A percentile compares a stretch with the other conserved stretches of the same genome.
Conservation (phyloP, 371 early-diverging fungal genomes). For the Mucor velutinosus region DNA sequence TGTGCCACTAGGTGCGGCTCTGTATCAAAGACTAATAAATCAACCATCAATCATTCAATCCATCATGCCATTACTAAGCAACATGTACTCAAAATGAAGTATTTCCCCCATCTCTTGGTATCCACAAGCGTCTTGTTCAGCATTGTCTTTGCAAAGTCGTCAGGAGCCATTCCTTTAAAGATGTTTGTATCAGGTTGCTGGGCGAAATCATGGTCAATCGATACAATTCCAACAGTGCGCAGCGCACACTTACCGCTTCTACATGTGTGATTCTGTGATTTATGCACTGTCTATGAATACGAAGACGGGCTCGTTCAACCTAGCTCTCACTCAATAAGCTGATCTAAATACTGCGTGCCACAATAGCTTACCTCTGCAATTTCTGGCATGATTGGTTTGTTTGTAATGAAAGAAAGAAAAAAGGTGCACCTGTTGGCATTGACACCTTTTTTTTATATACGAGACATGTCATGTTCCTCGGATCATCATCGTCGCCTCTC, state of each 20-base stretch:
- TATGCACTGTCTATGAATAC: conserved; percentile 42
- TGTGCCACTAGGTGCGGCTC: conserved; percentile 53
- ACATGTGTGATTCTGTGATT: conserved; percentile 42
- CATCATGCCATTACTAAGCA: background rate
- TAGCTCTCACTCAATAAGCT: background rate
- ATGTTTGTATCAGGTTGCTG: conserved; percentile 34
- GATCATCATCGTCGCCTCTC: background rate
- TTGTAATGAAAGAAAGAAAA: background rate
- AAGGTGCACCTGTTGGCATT: background rate
- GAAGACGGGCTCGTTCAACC: conserved; percentile 46
- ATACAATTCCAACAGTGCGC: background rate
- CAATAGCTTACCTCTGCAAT: conserved; percentile 31
- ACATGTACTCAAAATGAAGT: conserved; percentile 46
- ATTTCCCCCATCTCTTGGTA: conserved; percentile 64
- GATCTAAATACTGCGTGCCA: background rate
- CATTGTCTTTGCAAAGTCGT: conserved; percentile 37
- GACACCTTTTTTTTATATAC: background rate
- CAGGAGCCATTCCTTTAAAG: conserved; percentile 22
- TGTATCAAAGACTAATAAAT: conserved; percentile 33
- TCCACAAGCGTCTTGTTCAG: conserved; percentile 42
- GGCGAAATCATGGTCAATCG: background rate
- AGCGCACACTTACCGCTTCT: conserved; percentile 30
- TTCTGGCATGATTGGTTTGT: conserved; percentile 30
- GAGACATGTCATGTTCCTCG: background rate
- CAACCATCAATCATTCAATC: background rate